Conservation (phyloP, 768 basidiomycete genomes). For the Rhodotorula kratochvilovae region DNA sequence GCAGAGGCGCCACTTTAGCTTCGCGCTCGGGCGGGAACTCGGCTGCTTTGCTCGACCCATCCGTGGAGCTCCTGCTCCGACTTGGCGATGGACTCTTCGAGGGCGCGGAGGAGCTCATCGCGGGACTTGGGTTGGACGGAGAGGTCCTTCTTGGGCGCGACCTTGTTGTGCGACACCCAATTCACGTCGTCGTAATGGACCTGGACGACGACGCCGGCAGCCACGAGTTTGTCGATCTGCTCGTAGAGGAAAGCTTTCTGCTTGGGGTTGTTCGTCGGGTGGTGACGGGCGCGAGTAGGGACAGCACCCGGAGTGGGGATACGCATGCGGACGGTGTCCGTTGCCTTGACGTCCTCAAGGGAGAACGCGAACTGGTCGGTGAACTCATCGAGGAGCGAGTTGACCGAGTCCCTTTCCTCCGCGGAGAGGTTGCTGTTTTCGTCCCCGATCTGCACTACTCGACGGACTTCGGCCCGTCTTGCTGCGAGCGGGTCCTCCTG, state of each 20-base stretch:
- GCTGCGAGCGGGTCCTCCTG: neutral
- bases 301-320: neutral
- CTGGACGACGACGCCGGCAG: neutral
- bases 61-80: neutral
- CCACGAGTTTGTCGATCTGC: neutral
- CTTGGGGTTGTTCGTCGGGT: neutral
- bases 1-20: neutral
- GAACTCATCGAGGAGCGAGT: neutral
- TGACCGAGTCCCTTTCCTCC: neutral
- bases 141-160: neutral
- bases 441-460: neutral
- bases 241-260: neutral
- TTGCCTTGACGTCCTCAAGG: neutral
- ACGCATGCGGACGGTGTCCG: neutral
- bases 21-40: neutral
- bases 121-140: neutral
- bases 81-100: neutral
- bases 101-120: neutral
- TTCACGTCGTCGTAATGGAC: neutral
- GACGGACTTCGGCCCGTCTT: neutral
- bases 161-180: neutral
- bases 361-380: neutral
- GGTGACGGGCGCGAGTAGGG: neutral
- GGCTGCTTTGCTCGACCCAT: neutral
- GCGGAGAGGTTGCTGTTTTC: neutral